Evolutionary conservation across 371 early-diverging fungal genomes (phyloP), one percentile per base, ranked within the genome.

Genomic region (Mortierella sp.): DNA sequence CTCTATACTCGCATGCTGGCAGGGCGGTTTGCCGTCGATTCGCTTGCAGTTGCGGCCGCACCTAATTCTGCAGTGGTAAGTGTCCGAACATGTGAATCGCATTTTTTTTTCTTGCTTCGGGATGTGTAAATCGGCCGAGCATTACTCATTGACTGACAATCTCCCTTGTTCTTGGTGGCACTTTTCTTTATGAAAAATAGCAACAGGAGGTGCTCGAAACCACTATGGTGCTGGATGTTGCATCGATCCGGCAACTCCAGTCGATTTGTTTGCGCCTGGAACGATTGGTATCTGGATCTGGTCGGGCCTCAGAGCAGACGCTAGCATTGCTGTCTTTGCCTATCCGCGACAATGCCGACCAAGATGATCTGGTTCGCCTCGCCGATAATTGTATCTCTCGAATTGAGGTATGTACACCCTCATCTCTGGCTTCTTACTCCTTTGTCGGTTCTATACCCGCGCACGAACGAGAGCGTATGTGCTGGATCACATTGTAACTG

Each of bases 331-430:
- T 89, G 43, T 81, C 91, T 5, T 64, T 90, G 71, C 90, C 91
- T 31, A 83, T 92, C 50, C 86, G 89, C 67, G 90, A 92, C 76
- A 88, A 90, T 75, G 91, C 92, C 16, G 88, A 90, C 13, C 93
- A 93, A 77, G 91, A 90, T 44, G 93, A 93, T 44, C 84, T 94
- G 9, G 71, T 90, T 55, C 72, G 85, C 24, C 82, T 94, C 50
- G 90, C 91, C 72, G 93, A 93, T 73, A 91, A 91, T 71, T 90
- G 91, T 74, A 90, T 94, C 43, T 87, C 91, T 2, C 87, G 93
- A 55, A 90, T 93, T 57, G 94, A 94, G 89, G 69, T 72, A 53
- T 67, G n/a, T 3, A 21, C 21, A 11, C 34, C 37, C 10, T 37
- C 24, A 14, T 64, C 37, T 34, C 67, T 53, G 44, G 21, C 21